A percentile compares a stretch with the other conserved stretches of the same genome.
Conservation (phyloP, 768 basidiomycete species). For the Hypholoma sublateritium region DNA sequence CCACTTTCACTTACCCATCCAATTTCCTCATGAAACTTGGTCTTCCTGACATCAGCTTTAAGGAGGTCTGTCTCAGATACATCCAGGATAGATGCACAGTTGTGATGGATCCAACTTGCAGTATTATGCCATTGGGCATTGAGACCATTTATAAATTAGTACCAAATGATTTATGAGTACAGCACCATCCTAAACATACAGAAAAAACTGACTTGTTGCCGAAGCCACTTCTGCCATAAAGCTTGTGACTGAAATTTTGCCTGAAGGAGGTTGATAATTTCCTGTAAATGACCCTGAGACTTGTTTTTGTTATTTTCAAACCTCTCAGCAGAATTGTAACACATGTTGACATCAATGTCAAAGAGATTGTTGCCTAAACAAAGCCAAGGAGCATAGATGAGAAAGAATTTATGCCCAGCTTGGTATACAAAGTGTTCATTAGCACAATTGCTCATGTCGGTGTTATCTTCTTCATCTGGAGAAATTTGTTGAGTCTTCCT, state of each 20-base stretch:
- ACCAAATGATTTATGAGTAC: not conserved
- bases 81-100: constrained; percentile 11
- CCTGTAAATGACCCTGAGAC: constrained; percentile 12
- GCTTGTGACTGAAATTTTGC: not conserved
- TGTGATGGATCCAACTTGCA: constrained; percentile 11
- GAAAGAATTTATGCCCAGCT: constrained; percentile 15
- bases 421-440: constrained; percentile 13
- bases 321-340: constrained; percentile 1
- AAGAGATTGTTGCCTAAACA: constrained; percentile 6
- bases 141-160: constrained; percentile 13
- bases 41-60: constrained; percentile 6
- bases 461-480: not conserved
- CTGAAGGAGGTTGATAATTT: not conserved
- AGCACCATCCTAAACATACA: too few species aligned
- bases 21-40: constrained; percentile 15
- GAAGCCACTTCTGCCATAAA: not conserved
- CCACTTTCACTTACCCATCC: constrained; percentile 14
- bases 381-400: constrained; percentile 14
- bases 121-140: constrained; percentile 15
- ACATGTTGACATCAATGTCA: not conserved
- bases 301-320: constrained; percentile 13
- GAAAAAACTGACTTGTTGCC: not conserved
- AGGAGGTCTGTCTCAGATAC: constrained; percentile 12
- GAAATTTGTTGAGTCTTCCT: not conserved
- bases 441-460: not conserved